Base-by-base conservation (phyloP, 2,329 filamentous ascomycete species). In the Exophiala spinifera region DNA sequence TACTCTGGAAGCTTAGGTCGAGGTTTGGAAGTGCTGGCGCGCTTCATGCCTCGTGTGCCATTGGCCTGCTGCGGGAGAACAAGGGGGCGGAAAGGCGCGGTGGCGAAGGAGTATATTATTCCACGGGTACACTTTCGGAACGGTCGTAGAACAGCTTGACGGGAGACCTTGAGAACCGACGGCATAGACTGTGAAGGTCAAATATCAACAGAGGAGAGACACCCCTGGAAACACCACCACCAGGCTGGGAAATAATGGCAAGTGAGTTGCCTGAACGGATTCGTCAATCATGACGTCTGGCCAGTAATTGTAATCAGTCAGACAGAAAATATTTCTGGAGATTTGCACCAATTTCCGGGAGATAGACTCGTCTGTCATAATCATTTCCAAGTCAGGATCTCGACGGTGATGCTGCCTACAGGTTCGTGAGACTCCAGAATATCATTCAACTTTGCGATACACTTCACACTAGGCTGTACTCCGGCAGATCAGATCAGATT, bases 1-100 rank as follows among this genome's bases (percentile, higher is more conserved):
- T 68, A 68, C 31, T 67, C 65, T 43, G 63, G 58, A 20, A 64
- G 53, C 48, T 64, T 53, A 8, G 55, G 44, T 39, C 56, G 62
- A 55, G 49, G 55, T 57, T 62, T 64, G 49, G 45, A 45, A 48
- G 48, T 56, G n/a, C 44, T 49, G 5, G 52, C 52, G 37, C 51
- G 51, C 54, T 62, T 63, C 61, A 61, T 63, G 15, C 62, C 57
- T 60, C 53, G 46, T 23, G 14, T 14, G 43, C 47, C 51, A 49
- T 52, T 21, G 17, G 46, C n/a, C n/a, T 31, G 3, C 11, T n/a
- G 45, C 15, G n/a, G 21, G 42, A 4, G 31, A 4, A 13, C 20
- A n/a, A 34, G 23, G 36, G 44, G 13, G 40, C n/a, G 36, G 4
- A 10, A 39, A 19, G 36, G 36, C 17, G 5, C 8, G 17, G 17